Evolutionary conservation across 1,284 basidiomycete species (phyloP).

Genomic region (Ustilago loliicola): DNA sequence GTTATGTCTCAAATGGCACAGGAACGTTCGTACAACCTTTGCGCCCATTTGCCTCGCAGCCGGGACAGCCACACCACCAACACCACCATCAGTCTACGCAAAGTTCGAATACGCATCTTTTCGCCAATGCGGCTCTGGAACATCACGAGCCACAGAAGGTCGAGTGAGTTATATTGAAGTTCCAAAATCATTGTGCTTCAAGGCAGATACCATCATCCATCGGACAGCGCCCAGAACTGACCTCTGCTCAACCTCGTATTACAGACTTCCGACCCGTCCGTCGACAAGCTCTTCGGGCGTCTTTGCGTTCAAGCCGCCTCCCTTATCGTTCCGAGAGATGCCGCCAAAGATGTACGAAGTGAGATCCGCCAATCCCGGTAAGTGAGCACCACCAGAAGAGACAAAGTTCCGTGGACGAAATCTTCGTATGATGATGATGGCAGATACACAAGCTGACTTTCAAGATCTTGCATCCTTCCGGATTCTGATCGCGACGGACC

Average conservation of each 20-base stretch:
- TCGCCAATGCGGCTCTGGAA: neutral
- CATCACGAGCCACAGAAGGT: neutral
- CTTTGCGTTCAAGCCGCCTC: slow-evolving; percentile 39
- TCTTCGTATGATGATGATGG: neutral
- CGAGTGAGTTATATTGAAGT: neutral
- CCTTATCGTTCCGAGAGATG: slow-evolving; percentile 15
- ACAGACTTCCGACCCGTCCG: slow-evolving; percentile 13
- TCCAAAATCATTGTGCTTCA: neutral
- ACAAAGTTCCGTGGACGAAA: no score
- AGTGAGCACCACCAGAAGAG: neutral
- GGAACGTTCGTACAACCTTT: slow-evolving; percentile 7
- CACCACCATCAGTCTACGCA: neutral
- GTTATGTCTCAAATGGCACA: neutral
- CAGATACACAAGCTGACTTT: neutral
- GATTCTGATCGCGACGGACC: neutral
- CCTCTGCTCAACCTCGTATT: neutral
- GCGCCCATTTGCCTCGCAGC: neutral
- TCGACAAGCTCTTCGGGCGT: slow-evolving; percentile 28
- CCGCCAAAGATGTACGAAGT: neutral
- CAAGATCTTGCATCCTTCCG: neutral
- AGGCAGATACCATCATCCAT: neutral
- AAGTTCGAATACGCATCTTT: neutral
- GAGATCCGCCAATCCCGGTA: slow-evolving; percentile 12
- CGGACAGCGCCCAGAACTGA: neutral
- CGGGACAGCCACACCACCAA: neutral